phyloP scores from a whole-genome alignment of 2,329 filamentous ascomycete species.

The Trichophyton rubrum region DNA sequence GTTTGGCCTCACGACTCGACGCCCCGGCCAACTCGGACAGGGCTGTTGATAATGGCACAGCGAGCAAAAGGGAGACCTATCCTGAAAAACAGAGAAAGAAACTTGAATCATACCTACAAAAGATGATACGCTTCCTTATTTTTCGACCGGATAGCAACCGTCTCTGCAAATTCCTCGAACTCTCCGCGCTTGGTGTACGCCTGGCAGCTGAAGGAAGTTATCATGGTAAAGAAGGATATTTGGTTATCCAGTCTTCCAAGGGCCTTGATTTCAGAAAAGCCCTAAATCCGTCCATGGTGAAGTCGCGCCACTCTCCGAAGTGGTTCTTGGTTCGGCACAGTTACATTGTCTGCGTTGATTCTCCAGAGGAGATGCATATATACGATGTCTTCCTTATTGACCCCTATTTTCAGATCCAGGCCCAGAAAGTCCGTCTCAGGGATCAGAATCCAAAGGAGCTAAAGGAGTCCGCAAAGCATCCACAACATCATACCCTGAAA shows the following conservation, averaged over 20 bases:
- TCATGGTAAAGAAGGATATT: conserved; percentile 90
- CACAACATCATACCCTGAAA: conserved; percentile 72
- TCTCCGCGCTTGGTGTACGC: conserved; percentile 86
- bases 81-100: conserved; percentile 72
- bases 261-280: conserved; percentile 76
- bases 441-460: conserved; percentile 45
- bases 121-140: conserved; percentile 93
- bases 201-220: conserved; percentile 92
- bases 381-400: conserved; percentile 98
- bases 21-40: conserved; percentile 29
- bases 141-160: conserved; percentile 93
- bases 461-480: conserved; percentile 47
- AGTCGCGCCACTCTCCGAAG: conserved; percentile 74
- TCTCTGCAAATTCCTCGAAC: conserved; percentile 86
- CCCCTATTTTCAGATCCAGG: conserved; percentile 67
- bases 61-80: conserved; percentile 45
- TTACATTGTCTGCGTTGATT: conserved; percentile 97
- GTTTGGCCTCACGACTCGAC: conserved; percentile 31
- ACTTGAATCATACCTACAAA: conserved; percentile 78
- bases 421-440: conserved; percentile 48
- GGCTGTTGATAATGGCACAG: conserved; percentile 16
- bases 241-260: conserved; percentile 84
- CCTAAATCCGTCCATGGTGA: conserved; percentile 64
- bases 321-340: conserved; percentile 98
- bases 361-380: conserved; percentile 95